Evolutionary conservation across 352 stramenopile genomes (phyloP), one percentile per base, ranked within the genome.

Genomic region (Phytophthora podocarpi): DNA sequence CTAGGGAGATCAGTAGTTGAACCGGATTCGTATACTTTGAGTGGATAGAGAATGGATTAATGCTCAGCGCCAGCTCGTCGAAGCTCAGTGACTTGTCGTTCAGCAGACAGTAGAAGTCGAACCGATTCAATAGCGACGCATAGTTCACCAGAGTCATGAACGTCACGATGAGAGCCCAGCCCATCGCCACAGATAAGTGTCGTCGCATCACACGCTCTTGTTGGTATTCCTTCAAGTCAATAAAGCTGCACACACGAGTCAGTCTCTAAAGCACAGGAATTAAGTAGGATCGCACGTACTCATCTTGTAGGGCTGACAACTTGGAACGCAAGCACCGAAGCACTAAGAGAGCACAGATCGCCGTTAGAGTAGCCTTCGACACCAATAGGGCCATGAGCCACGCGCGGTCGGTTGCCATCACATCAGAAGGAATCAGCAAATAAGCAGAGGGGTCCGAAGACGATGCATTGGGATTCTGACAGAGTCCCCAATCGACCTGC

Each of bases 211-310:
- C 69, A 34, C 78, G 75, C 31, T 88, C 78, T 21, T 70, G 67
- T 37, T 89, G 79, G 27, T 82, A 80, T 43, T 91, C 82, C 30
- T 76, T 78, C 20, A 89, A 49, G 30, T 91, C 82, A 60, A 91
- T 88, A 53, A 85, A 89, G 28, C 80, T 90, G 43, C 20, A 65
- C 6, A 70, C n/a, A n/a, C n/a, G n/a, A n/a, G n/a, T n/a, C n/a
- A n/a, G n/a, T n/a, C n/a, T n/a, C n/a, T n/a, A n/a, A n/a, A n/a
- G 11, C 24, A 13, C 30, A 21, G 30, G 28, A 5, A 34, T 21
- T 36, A 11, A 47, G 16, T 26, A 30, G 1, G 15, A 10, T 34
- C 1, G 5, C 10, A 86, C 77, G 41, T 72, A 89, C 75, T 90
- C 82, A 64, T 90, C 81, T 58, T 87, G 74, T 11, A 90, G 62